Evolutionary conservation across 73 alveolate genomes (phyloP).

Genomic region (Symbiodinium pilosum): DNA sequence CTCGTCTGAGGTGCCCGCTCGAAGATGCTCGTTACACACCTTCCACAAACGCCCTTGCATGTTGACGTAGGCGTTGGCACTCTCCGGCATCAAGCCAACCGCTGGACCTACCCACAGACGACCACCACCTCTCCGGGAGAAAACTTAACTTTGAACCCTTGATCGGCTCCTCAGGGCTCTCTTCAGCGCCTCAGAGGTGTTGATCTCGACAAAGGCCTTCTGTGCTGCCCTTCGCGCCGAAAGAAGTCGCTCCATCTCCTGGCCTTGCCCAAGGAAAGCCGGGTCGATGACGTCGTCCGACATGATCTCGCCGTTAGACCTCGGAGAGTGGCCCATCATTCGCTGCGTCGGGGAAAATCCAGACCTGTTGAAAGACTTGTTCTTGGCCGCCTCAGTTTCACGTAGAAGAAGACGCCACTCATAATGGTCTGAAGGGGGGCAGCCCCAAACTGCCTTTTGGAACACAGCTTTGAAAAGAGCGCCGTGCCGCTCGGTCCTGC

Average conservation of each 20-base stretch:
- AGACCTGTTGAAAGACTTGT: neutral
- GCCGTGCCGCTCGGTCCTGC: neutral
- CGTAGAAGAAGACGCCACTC: neutral
- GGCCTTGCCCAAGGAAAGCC: neutral
- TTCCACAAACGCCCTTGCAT: neutral
- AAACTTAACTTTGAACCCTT: neutral
- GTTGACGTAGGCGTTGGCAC: neutral
- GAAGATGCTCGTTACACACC: neutral
- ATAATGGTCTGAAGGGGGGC: neutral
- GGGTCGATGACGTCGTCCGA: too few relatives aligned
- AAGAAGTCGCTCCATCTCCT: neutral
- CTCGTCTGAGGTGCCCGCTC: neutral
- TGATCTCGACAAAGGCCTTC: neutral
- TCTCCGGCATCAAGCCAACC: neutral
- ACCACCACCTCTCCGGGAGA: neutral
- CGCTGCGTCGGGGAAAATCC: neutral
- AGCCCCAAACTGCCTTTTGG: neutral
- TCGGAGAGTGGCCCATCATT: neutral
- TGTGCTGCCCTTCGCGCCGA: neutral
- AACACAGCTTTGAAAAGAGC: neutral
- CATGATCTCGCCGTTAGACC: neutral
- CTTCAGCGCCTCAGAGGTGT: neutral
- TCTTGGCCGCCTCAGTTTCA: neutral
- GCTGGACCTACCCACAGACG: neutral
- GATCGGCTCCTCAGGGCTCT: neutral